Evolutionary conservation across 2,329 filamentous ascomycete species (phyloP).

Genomic region (Neonectria coccinea): DNA sequence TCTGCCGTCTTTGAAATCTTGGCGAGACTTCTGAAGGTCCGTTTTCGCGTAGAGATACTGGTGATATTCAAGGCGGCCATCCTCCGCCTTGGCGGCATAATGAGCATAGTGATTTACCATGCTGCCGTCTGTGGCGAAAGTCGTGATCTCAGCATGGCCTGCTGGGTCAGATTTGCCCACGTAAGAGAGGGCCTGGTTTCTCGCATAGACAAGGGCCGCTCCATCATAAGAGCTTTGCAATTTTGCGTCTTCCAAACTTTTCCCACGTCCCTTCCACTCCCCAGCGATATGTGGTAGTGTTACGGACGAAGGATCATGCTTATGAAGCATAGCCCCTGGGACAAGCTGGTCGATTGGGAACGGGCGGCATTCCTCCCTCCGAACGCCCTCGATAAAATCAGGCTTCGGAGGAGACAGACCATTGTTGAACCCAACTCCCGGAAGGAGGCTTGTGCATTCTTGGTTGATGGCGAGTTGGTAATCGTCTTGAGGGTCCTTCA

Average conservation of each 20-base stretch:
- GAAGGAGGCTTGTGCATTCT: constrained; percentile 38
- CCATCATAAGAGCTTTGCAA: constrained; percentile 42
- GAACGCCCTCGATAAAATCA: constrained; percentile 45
- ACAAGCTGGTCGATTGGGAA: constrained; percentile 30
- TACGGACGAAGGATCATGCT: constrained; percentile 35
- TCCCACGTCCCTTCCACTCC: constrained; percentile 37
- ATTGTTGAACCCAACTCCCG: constrained; percentile 45
- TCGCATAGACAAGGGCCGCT: constrained; percentile 44
- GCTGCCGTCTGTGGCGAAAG: constrained; percentile 45
- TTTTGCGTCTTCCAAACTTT: constrained; percentile 31
- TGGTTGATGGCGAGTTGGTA: constrained; percentile 23
- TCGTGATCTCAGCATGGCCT: constrained; percentile 40
- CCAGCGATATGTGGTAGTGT: constrained; percentile 46
- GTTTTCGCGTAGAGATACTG: constrained; percentile 35
- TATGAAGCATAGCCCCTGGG: constrained; percentile 35
- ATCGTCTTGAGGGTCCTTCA: constrained; percentile 31
- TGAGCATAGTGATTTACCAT: constrained; percentile 44
- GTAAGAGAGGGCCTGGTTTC: constrained; percentile 42
- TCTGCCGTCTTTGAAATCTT: constrained; percentile 32
- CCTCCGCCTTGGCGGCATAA: constrained; percentile 32
- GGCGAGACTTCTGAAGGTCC: constrained; percentile 31
- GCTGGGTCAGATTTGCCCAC: constrained; percentile 32
- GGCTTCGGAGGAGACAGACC: constrained; percentile 44
- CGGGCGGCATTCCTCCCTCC: constrained; percentile 10
- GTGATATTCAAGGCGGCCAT: constrained; percentile 39